Conservation (phyloP, 805 yeast species). For the Kodamaea leandrae region DNA sequence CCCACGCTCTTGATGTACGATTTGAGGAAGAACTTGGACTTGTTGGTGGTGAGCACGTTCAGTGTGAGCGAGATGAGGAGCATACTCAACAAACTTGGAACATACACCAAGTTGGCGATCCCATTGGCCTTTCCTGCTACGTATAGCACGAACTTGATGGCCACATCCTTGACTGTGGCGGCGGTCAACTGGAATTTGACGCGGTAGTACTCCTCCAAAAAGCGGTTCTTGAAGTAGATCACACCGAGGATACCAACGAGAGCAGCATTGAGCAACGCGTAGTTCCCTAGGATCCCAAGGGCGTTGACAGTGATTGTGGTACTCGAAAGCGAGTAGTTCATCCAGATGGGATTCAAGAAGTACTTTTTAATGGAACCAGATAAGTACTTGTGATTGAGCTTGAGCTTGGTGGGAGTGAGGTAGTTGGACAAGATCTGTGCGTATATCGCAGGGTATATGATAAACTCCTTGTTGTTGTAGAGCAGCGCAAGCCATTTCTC, state of each 20-base stretch:
- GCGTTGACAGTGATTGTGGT: slow-evolving; percentile 25
- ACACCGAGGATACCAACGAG: slow-evolving; percentile 20
- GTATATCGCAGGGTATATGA: slow-evolving; percentile 36
- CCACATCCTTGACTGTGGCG: slow-evolving; percentile 9
- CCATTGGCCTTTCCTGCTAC: slow-evolving; percentile 28
- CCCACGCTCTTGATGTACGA: slow-evolving; percentile 36
- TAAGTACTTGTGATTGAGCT: slow-evolving; percentile 35
- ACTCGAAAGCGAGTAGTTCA: slow-evolving; percentile 32
- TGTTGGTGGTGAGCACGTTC: slow-evolving; percentile 19
- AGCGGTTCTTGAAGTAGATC: slow-evolving; percentile 19
- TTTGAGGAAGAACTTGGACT: slow-evolving; percentile 29
- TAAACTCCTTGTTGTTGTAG: slow-evolving; percentile 30
- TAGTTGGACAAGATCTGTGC: slow-evolving; percentile 41
- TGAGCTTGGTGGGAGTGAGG: slow-evolving; percentile 37
- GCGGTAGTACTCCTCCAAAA: slow-evolving; percentile 25
- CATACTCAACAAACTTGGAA: slow-evolving; percentile 37
- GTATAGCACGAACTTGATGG: slow-evolving; percentile 18
- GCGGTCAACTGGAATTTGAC: slow-evolving; percentile 14
- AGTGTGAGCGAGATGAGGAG: slow-evolving; percentile 34
- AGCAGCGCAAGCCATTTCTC: slow-evolving; percentile 18
- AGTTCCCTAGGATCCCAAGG: slow-evolving; percentile 26
- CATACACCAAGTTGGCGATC: slow-evolving; percentile 32
- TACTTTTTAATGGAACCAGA: slow-evolving; percentile 29
- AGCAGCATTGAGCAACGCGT: slow-evolving; percentile 24
- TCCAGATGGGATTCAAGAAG: slow-evolving; percentile 42